These are phyloP conservation scores for Mycosphaerella sp. DNA, from an alignment of 2,329 filamentous ascomycete genomes.

Conservation along the genomic window DNA sequence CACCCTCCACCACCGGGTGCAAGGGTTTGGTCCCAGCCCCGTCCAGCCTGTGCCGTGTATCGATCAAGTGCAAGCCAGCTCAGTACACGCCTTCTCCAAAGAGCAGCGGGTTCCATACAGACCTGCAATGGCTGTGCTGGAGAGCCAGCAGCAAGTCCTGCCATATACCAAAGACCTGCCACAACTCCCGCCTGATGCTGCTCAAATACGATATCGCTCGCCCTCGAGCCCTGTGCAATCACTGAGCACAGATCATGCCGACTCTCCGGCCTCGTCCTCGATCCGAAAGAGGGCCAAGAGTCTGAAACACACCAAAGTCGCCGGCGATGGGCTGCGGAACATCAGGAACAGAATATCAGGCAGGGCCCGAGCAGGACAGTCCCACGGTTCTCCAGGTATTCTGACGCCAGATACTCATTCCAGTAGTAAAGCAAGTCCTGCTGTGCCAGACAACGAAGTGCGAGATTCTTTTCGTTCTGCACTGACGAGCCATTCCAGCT, in stretches of 20 bases:
- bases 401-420: constrained; percentile 15
- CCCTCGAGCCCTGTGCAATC: constrained; percentile 14
- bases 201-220: constrained; percentile 25
- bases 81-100: constrained; percentile 33
- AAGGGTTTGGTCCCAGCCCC: constrained; percentile 30
- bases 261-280: neutral
- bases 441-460: constrained; percentile 32
- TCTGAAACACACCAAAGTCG: constrained; percentile 18
- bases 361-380: constrained; percentile 9
- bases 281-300: constrained; percentile 12
- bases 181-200: constrained; percentile 20
- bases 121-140: constrained; percentile 27
- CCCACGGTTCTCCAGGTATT: constrained; percentile 5
- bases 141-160: constrained; percentile 16
- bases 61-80: constrained; percentile 29
- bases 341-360: constrained; percentile 16
- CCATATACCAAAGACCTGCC: constrained; percentile 20
- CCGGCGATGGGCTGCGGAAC: constrained; percentile 26
- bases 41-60: constrained; percentile 27
- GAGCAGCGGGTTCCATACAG: constrained; percentile 26
- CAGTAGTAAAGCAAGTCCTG: constrained; percentile 6
- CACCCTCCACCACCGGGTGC: constrained; percentile 22
- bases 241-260: neutral
- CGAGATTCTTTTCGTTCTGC: constrained; percentile 56
- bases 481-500: constrained; percentile 53